These are phyloP conservation scores for Heteromeles arbutifolia DNA, from an alignment of 306 rosid species.

Conservation along the genomic window DNA sequence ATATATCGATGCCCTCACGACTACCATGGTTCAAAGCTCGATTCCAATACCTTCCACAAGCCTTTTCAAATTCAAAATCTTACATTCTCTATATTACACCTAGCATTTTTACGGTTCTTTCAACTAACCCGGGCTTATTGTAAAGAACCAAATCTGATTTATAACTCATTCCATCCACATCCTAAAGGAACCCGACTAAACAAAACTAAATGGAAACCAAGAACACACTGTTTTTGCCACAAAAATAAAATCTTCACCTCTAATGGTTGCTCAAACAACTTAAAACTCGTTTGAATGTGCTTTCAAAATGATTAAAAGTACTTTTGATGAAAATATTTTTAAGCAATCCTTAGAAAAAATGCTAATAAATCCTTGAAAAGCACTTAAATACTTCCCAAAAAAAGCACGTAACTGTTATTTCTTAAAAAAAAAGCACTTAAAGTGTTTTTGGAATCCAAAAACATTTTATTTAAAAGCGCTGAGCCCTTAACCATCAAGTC, in stretches of 20 bases:
- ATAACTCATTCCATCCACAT: neutral
- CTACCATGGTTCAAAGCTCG: neutral
- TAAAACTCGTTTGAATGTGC: neutral
- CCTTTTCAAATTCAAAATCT: neutral
- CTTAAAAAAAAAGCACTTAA: no score
- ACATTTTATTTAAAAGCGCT: no score
- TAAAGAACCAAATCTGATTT: neutral
- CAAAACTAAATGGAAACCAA: neutral
- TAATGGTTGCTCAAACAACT: neutral
- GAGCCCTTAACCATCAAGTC: neutral
- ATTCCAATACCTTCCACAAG: neutral
- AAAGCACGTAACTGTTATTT: no score
- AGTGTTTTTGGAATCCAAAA: no score
- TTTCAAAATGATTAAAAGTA: no score
- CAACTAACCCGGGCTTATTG: neutral
- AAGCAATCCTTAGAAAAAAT: no score
- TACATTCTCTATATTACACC: neutral
- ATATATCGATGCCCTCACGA: no score
- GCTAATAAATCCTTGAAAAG: fast-evolving
- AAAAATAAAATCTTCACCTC: neutral
- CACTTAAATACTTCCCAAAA: no score
- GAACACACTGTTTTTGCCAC: neutral
- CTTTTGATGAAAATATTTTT: no score
- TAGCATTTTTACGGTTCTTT: neutral
- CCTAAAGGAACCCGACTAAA: neutral